Evolutionary conservation across 306 rosid species (phyloP).

Genomic region (Vigna radiata): DNA sequence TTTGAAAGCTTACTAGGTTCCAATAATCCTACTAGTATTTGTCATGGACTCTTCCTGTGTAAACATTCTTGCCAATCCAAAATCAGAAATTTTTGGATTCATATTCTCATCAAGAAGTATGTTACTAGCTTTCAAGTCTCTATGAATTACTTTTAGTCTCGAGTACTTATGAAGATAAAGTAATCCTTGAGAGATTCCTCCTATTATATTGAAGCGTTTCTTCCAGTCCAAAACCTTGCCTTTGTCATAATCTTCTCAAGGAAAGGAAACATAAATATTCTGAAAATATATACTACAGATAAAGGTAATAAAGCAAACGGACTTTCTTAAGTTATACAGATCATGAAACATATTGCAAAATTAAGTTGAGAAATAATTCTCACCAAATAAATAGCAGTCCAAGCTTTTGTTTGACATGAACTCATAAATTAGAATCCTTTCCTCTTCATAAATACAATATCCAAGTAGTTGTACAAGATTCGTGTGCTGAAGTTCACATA

Average conservation of each 20-base stretch:
- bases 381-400: conserved; percentile 45
- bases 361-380: background rate
- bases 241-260: background rate
- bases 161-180: background rate
- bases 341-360: no score
- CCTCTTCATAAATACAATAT: conserved; percentile 40
- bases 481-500: background rate
- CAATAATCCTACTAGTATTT: conserved; percentile 35
- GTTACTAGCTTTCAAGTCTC: background rate
- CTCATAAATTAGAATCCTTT: conserved; percentile 43
- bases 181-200: background rate
- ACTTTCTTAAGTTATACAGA: no score
- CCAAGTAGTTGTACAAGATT: conserved; percentile 33
- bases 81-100: background rate
- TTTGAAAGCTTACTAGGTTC: background rate
- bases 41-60: background rate
- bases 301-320: no score
- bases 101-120: background rate
- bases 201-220: background rate
- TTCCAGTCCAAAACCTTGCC: background rate
- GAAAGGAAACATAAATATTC: no score
- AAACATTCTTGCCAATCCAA: background rate
- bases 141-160: background rate
- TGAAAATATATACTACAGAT: no score
- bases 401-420: conserved; percentile 45